Conservation (phyloP, 176 grass and related monocot genomes). For the Echinochloa phyllopogon region DNA sequence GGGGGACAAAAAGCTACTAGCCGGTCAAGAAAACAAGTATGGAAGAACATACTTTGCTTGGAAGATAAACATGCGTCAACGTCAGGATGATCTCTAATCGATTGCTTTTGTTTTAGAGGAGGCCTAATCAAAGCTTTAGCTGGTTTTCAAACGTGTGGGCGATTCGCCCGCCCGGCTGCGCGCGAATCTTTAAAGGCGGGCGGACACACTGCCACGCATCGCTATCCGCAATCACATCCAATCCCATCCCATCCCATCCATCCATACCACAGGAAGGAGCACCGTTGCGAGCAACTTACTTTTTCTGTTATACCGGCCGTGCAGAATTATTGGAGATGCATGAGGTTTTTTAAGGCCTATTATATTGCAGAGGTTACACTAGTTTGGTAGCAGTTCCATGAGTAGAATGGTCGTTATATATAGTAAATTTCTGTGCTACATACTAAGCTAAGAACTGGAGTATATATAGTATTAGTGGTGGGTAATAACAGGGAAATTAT, state of each 20-base stretch:
- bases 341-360: background rate
- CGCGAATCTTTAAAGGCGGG: constrained; percentile 21
- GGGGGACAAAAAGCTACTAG: background rate
- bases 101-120: background rate
- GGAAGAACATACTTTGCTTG: background rate
- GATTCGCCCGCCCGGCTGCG: constrained; percentile 4
- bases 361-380: constrained; percentile 5
- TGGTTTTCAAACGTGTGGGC: constrained; percentile 35
- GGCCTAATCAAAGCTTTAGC: background rate
- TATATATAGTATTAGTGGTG: background rate
- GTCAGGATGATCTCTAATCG: constrained; percentile 3
- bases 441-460: background rate
- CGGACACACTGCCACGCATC: background rate
- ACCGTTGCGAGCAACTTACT: background rate
- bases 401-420: background rate
- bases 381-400: background rate
- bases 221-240: background rate
- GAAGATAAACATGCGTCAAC: constrained; percentile 19
- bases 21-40: background rate
- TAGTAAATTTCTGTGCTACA: background rate
- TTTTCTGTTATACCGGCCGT: background rate
- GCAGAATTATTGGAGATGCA: background rate
- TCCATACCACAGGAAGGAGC: too few relatives aligned
- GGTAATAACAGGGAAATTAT: background rate
- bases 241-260: background rate